A percentile compares a stretch with the other conserved stretches of the same genome.
phyloP scores from a whole-genome alignment of 2,329 filamentous ascomycete species.

The Penicillium sp. region DNA sequence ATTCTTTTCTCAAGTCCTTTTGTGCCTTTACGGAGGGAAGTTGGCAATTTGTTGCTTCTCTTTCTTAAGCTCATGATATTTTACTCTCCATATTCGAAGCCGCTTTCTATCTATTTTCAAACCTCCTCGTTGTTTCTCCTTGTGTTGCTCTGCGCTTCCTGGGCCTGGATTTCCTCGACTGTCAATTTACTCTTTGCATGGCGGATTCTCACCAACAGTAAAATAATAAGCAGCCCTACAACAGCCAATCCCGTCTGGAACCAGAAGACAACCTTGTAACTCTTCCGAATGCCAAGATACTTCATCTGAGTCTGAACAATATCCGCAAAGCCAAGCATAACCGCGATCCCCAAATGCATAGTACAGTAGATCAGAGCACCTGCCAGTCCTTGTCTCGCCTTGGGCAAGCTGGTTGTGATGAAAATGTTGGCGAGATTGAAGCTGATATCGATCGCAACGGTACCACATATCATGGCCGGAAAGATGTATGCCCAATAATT shows the following conservation, averaged over 20 bases:
- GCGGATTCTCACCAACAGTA: slow-evolving; percentile 54
- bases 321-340: slow-evolving; percentile 70
- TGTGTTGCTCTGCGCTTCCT: neutral
- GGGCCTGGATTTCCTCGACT: slow-evolving; percentile 51
- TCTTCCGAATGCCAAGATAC: slow-evolving; percentile 46
- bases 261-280: slow-evolving; percentile 66
- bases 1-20: neutral
- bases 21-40: neutral
- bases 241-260: slow-evolving; percentile 58
- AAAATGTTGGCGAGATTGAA: slow-evolving; percentile 76
- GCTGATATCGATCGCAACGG: slow-evolving; percentile 71
- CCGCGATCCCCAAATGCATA: slow-evolving; percentile 68
- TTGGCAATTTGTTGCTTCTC: neutral
- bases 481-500: slow-evolving; percentile 74
- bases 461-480: slow-evolving; percentile 60
- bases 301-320: slow-evolving; percentile 54
- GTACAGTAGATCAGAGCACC: slow-evolving; percentile 70
- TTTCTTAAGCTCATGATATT: neutral
- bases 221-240: slow-evolving; percentile 53
- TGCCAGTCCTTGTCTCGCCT: slow-evolving; percentile 66
- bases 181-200: slow-evolving; percentile 59
- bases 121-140: neutral
- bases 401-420: slow-evolving; percentile 69
- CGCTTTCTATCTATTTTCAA: neutral
- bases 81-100: too few relatives aligned